These are phyloP conservation scores for Boeremia lycopersici DNA, from an alignment of 2,329 filamentous ascomycete genomes.

Conservation along the genomic window DNA sequence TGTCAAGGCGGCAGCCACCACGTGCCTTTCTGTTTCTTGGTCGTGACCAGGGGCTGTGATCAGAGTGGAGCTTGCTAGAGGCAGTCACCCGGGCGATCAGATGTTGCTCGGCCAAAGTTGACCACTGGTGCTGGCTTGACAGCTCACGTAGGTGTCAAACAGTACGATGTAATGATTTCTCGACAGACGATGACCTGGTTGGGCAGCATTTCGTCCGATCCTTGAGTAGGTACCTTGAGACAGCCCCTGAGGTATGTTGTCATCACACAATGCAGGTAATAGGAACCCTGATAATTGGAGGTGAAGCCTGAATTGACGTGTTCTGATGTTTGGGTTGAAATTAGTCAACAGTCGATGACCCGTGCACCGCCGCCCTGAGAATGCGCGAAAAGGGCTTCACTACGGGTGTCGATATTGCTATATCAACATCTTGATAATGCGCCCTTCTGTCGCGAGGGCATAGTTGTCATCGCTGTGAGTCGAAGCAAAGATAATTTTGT, in stretches of 20 bases:
- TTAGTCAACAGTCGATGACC: constrained; percentile 7
- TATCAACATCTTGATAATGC: not conserved
- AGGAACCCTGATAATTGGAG: not conserved
- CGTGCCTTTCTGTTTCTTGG: not conserved
- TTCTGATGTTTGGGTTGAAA: constrained; percentile 7
- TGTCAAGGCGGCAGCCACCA: constrained; percentile 3
- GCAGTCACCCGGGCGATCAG: not conserved
- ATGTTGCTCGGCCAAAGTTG: not conserved
- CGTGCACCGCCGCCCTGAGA: constrained; percentile 15
- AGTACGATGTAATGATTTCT: not conserved
- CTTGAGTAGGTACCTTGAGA: not conserved
- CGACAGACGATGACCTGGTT: not conserved
- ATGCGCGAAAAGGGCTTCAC: not conserved
- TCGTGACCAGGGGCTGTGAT: not conserved
- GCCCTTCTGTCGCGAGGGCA: constrained; percentile 4
- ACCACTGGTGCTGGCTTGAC: not conserved
- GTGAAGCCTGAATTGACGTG: constrained; percentile 17
- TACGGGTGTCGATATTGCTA: not conserved
- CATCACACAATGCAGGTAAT: not conserved
- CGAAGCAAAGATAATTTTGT: constrained; percentile 20
- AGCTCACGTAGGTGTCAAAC: constrained; percentile 1
- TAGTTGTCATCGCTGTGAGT: constrained; percentile 6
- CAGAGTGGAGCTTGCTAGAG: not conserved
- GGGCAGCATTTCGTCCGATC: constrained; percentile 11
- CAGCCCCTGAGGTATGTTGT: not conserved